Evolutionary conservation across 2,329 filamentous ascomycete genomes (phyloP).

Genomic region (Colletotrichum tabaci): DNA sequence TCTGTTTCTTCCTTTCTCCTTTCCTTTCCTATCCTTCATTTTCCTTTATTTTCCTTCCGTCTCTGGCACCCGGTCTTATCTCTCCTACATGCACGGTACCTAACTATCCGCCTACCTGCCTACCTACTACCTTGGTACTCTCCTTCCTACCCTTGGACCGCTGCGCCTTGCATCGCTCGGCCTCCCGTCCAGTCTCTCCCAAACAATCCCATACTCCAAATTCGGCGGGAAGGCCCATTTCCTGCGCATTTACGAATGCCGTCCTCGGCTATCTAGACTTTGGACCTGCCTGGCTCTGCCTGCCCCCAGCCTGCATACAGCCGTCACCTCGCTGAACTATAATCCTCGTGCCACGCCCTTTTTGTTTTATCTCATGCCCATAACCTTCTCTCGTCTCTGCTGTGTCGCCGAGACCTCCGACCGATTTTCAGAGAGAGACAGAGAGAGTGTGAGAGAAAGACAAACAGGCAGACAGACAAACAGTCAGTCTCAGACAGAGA

Average conservation of each 20-base stretch:
- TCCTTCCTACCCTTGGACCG: conserved; percentile 19
- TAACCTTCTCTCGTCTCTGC: conserved; percentile 10
- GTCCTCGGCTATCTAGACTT: conserved; percentile 1
- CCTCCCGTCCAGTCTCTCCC: conserved; percentile 34
- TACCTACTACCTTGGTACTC: background rate
- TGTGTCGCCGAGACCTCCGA: background rate
- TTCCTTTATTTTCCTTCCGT: background rate
- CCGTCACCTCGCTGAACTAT: conserved; percentile 4
- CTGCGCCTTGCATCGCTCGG: conserved; percentile 40
- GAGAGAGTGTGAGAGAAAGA: background rate
- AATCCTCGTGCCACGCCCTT: background rate
- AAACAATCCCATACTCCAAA: conserved; percentile 23
- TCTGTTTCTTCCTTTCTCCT: background rate
- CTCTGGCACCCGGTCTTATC: background rate
- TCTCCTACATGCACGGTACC: no score
- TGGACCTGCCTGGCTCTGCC: background rate
- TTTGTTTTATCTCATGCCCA: conserved; percentile 2
- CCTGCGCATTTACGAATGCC: background rate
- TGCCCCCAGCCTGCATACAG: background rate
- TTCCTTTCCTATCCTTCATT: background rate
- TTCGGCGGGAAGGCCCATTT: background rate
- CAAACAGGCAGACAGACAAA: no score
- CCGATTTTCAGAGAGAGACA: background rate
- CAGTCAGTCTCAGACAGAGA: no score
- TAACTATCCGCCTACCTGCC: background rate